Evolutionary conservation across 352 stramenopile species (phyloP), one percentile per base, ranked within the genome.

Genomic region (Globisporangium uncinulatum): DNA sequence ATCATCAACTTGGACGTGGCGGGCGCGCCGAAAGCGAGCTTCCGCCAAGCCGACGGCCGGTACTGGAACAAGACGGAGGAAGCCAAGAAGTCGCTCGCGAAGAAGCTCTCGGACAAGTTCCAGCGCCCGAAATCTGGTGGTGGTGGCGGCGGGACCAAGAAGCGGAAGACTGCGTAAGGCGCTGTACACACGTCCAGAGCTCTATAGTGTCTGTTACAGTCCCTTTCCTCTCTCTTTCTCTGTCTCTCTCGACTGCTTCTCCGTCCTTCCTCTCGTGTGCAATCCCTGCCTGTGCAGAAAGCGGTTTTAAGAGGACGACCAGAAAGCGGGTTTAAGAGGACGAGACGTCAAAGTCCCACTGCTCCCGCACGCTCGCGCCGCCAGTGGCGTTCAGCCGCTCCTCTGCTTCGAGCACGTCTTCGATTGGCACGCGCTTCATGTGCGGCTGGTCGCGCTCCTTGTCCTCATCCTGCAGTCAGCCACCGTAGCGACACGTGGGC

Each of bases 1-100:
- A 79, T 96, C 48, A 89, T 98, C 59, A 96, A 97, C 69, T 92
- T 97, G 58, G 96, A 98, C 57, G 90, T 85, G 19, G 66, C 78
- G 32, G 94, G 91, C 37, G 78, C 74, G 6, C 95, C 96, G 14
- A 98, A 98, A 64, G 86, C 82, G 43, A 97, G 83, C 55, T 99
- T 97, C 72, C 79, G 92, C 32, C 70, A 83, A 32, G 71, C 65
- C 10, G 83, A 97, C 34, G 89, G 89, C 10, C 80, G 86, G 61
- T 92, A 92, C 61, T 96, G 86, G 84, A 87, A 63, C 63, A 95
- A 96, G 70, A 81, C 74, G n/a, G 81, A 94, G 46, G 85, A 92
- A 54, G 80, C 78, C 29, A 94, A 94, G 66, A 81, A 83, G 56
- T 85, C 77, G 50, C 65, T 94, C 21, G 83, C 76, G 48, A 90